A percentile compares a stretch with the other conserved stretches of the same genome.
These are phyloP conservation scores for Cinchona pubescens DNA, from an alignment of 257 asterid genomes.

Conservation along the genomic window DNA sequence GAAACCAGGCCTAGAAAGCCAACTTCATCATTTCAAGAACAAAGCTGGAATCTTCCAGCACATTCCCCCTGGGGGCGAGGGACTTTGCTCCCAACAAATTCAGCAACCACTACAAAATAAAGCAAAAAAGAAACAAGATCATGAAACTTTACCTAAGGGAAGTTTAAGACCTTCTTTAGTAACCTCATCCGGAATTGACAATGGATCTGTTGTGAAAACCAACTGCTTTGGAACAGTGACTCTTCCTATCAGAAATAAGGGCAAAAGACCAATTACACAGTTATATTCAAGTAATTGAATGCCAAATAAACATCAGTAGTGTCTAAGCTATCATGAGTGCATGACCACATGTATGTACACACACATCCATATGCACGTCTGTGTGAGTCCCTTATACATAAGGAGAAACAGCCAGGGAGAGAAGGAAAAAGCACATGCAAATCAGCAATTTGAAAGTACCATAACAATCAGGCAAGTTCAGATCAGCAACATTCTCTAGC, in stretches of 20 bases:
- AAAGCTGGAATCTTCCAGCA: not conserved
- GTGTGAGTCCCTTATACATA: not conserved
- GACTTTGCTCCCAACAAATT: not conserved
- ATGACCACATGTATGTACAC: not conserved
- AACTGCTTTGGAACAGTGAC: constrained; percentile 76
- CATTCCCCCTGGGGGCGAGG: not conserved
- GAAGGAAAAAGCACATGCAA: not conserved
- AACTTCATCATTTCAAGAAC: not conserved
- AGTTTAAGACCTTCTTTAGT: constrained; percentile 59
- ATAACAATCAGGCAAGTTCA: constrained; percentile 58
- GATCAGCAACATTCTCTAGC: constrained; percentile 87
- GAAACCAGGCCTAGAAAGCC: not conserved
- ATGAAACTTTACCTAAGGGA: constrained; percentile 58
- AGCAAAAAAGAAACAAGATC: not conserved
- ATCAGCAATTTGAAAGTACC: constrained; percentile 40
- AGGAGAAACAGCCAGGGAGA: not conserved
- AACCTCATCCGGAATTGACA: constrained; percentile 64
- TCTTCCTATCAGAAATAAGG: constrained; percentile 40
- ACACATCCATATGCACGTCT: not conserved
- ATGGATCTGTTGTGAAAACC: constrained; percentile 60
- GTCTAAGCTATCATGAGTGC: constrained; percentile 1
- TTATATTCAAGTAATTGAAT: constrained; percentile 3
- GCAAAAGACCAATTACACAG: not conserved
- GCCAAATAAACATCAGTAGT: not conserved
- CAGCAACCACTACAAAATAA: not conserved